These are phyloP conservation scores for Cinnamomum micranthum DNA, from an alignment of 164 flowering plant genomes.

Conservation along the genomic window DNA sequence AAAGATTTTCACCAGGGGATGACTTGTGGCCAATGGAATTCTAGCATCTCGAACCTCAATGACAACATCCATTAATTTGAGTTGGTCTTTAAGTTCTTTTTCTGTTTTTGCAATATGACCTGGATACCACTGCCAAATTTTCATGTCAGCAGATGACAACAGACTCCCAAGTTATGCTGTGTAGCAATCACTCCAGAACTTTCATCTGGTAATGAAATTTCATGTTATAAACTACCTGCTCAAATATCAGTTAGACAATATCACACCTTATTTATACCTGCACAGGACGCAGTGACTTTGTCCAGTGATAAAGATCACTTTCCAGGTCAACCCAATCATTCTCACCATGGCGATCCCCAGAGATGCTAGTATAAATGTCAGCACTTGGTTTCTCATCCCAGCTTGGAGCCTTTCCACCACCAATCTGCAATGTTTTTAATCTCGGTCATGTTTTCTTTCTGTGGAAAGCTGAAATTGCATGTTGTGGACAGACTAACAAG, in stretches of 20 bases:
- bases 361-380: not conserved
- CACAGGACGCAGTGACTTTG: conserved; percentile 74
- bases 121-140: conserved; percentile 82
- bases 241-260: conserved; percentile 11
- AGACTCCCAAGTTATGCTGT: not conserved
- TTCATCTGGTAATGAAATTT: not conserved
- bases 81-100: conserved; percentile 83
- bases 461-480: not conserved
- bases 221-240: not conserved
- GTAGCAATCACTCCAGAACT: not conserved
- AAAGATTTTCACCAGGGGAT: conserved; percentile 58
- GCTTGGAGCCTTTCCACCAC: conserved; percentile 44
- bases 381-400: conserved; percentile 25
- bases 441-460: not conserved
- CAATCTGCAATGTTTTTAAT: conserved; percentile 42
- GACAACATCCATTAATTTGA: conserved; percentile 95
- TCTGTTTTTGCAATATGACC: conserved; percentile 97
- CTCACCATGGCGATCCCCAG: conserved; percentile 28
- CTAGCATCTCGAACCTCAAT: conserved; percentile 98
- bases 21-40: conserved; percentile 85
- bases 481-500: not conserved
- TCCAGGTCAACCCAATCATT: conserved; percentile 66
- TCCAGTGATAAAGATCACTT: conserved; percentile 76
- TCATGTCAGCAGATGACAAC: not conserved
- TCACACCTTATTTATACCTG: conserved; percentile 53